Evolutionary conservation across 1,139 yeast genomes (phyloP), one percentile per base, ranked within the genome.

Genomic region (Candida labiduridarum): DNA sequence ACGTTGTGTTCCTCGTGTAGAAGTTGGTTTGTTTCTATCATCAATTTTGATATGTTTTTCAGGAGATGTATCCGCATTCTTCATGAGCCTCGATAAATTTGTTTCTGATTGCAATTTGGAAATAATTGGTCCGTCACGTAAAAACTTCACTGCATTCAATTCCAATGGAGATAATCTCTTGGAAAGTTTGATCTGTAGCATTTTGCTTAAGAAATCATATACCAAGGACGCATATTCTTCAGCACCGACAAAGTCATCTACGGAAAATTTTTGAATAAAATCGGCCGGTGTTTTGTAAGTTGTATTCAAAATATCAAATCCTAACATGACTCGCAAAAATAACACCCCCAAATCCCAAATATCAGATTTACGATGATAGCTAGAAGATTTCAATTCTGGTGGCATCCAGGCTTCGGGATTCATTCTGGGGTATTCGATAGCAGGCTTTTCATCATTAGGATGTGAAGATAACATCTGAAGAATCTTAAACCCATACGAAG

Each of bases 311-410:
- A 64, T 54, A 45, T 67, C 61, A 45, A 61, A 63, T 8, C 96
- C 96, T 41, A 84, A 72, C 63, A 91, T 81, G 60, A 90, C 78
- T 54, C 89, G 83, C 27, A 89, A 71, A 59, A 94, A 85, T 4
- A 89, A 67, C 0, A 89, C 89, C 3, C 97, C 99, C 46, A 92
- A 71, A 59, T 89, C 88, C 97, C 97, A 94, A 5, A 95, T 86
- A 68, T 95, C 99, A 0, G 97, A 85, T 62, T 90, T 89, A 51
- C 86, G 88, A 10, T 87, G 85, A 15, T 66, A 58, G 12, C 70
- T 68, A 0, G 65, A 61, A 41, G 72, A 69, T 5, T 67, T 61
- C 14, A 87, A 60, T 62, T 91, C 97, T 0, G 98, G 97, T 0
- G 97, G 94, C 10, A 68, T 69, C 97, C 97, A 91, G 0, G 57